Base-by-base conservation (phyloP, 2,329 filamentous ascomycete species). In the Aspergillus clavatus region DNA sequence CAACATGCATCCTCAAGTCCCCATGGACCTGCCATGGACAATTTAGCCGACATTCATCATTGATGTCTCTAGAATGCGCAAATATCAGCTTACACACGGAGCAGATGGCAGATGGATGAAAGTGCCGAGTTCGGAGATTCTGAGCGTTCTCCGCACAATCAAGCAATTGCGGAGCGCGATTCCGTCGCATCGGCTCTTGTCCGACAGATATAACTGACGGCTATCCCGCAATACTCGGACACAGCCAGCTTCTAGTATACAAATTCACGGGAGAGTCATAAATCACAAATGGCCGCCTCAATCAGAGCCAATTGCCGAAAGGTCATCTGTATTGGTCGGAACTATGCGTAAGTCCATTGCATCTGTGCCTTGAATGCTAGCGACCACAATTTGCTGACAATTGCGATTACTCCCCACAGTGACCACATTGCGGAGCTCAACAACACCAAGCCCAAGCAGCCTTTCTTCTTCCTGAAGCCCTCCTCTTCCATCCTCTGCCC, bases 391-490 rank as follows among this genome's bases (percentile, higher is more conserved):
- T 18, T 23, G 6, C n/a, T 35, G 27, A 29, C 26, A 18, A 39
- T 23, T 3, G 49, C 55, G 35, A 43, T n/a, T n/a, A n/a, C 36
- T 22, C 31, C 23, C 21, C 42, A 28, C 61, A 93, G 88, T 61
- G 93, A 95, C 69, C 93, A 98, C 72, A 86, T 97, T 64, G 81
- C 85, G 53, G 93, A 98, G 75, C 80, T 98, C 57, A 89, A 89
- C 70, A 95, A 85, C 70, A 77, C 79, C 49, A 82, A 83, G 54
- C 93, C 93, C 40, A 94, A 93, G 69, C 89, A 96, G 71, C 93
- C 93, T 21, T 97, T 98, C 74, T 98, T 96, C 83, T 98, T 98
- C 79, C 81, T 97, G 58, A 98, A 98, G 78, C 93, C 93, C 1
- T 74, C 90, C 0, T 88, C 86, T 31, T 87, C 89, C 3, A 87